Evolutionary conservation across 1,284 basidiomycete species (phyloP), one percentile per base, ranked within the genome.

Genomic region (Leccinum olivaceoglutinosum): DNA sequence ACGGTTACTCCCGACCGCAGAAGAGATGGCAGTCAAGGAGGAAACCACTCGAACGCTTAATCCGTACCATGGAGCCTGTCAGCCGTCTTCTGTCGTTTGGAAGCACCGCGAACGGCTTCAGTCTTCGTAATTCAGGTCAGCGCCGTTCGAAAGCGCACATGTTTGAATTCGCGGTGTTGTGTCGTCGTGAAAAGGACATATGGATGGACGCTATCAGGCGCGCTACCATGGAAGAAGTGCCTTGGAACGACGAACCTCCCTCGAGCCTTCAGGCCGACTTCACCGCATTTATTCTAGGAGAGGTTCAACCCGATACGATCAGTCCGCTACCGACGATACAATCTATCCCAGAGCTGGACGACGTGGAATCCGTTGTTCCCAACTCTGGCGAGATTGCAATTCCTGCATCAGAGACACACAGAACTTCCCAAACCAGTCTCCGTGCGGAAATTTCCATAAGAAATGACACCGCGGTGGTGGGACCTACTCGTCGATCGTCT

Each of bases 21-120:
- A 96, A 73, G 94, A 97, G 78, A 86, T 96, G 77, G 84, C 87
- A 60, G 89, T 95, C 70, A 99, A 98, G 82, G 96, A 98, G 79
- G 71, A 92, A 94, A 76, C 84, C 96, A 73, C 89, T 99, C 63
- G 94, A 98, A 81, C 86, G 92, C 68, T 86, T 98, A 76, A 96
- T 97, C 75, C 87, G 92, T 75, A 94, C 92, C 62, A 93, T 99
- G 76, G 93, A 96, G 76, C 95, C 94, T 53, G 87, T 94, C 68
- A 93, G 93, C 68, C 88, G 93, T 66, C 81, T 99, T 70, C 79
- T 97, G 69, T 94, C 94, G 59, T 99, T 99, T 75, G 96, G 96
- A 46, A 94, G 91, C 76, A 97, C 93, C 68, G 96, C 90, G 59
- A 98, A 94, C 76, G 94, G 90, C 72, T 96, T 94, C 79, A 95